Evolutionary conservation across 345 rosid genomes (phyloP).

Genomic region (Cochlearia excelsa): DNA sequence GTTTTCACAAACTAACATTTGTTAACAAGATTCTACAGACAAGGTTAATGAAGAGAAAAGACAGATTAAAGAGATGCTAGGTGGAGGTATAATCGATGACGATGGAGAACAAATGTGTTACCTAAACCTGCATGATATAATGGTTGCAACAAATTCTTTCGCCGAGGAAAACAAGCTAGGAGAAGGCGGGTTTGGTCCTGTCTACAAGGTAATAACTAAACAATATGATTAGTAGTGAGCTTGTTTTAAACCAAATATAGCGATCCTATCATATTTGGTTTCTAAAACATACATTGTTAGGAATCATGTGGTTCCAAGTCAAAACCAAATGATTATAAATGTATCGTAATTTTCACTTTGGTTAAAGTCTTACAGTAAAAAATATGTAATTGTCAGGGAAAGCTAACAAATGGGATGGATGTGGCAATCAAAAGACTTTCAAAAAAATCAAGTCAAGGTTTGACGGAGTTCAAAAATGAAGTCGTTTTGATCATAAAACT

Average conservation of each 20-base stretch:
- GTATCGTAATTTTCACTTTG: too few species aligned
- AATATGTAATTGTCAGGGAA: constrained; percentile 1
- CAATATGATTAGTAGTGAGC: neutral
- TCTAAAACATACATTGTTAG: too few species aligned
- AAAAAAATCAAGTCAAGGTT: constrained; percentile 10
- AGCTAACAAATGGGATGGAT: neutral
- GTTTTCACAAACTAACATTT: too few species aligned
- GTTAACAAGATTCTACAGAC: neutral
- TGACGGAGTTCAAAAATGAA: constrained; percentile 10
- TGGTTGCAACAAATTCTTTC: constrained; percentile 10
- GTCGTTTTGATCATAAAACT: constrained; percentile 15
- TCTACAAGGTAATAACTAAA: constrained; percentile 3
- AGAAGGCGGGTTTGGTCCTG: constrained; percentile 18
- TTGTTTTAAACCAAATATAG: too few species aligned
- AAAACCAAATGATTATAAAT: too few species aligned
- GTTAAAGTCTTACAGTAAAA: too few species aligned
- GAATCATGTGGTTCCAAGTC: too few species aligned
- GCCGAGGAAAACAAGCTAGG: constrained; percentile 12
- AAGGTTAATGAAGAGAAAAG: too few species aligned
- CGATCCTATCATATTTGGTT: too few species aligned
- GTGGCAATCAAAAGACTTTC: constrained; percentile 19
- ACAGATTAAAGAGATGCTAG: neutral
- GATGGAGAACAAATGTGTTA: neutral
- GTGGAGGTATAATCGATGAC: constrained; percentile 5
- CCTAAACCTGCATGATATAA: constrained; percentile 6